phyloP scores from a whole-genome alignment of 805 yeast species.

The Tetrapisispora taiwanensis region DNA sequence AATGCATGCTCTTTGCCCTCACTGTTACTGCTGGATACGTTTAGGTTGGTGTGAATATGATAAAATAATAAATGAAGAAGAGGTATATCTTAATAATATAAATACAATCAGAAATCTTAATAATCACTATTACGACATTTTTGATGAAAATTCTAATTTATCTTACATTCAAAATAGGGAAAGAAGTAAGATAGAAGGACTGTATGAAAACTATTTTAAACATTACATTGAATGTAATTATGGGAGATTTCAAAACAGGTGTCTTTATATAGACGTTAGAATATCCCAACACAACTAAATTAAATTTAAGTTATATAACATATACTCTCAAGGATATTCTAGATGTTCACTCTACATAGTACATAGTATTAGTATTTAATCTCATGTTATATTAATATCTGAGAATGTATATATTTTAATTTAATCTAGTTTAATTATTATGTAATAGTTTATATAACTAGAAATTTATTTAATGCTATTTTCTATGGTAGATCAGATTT shows the following conservation, averaged over 20 bases:
- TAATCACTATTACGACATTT: slow-evolving; percentile 4
- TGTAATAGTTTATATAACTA: neutral
- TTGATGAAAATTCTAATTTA: slow-evolving; percentile 2
- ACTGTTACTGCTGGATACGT: slow-evolving; percentile 12
- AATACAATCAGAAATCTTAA: slow-evolving; percentile 9
- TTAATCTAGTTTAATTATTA: neutral
- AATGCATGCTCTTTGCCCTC: slow-evolving; percentile 12
- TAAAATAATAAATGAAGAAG: slow-evolving; percentile 9
- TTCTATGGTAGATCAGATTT: neutral
- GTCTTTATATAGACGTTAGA: slow-evolving; percentile 4
- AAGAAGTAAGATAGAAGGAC: slow-evolving; percentile 10
- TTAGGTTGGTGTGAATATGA: slow-evolving; percentile 15
- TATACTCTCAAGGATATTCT: no score
- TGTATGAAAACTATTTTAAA: slow-evolving; percentile 15
- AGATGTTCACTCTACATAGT: no score
- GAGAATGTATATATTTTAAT: neutral
- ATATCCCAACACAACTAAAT: neutral
- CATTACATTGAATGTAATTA: slow-evolving; percentile 12
- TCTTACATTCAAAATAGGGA: slow-evolving; percentile 9
- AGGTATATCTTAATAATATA: slow-evolving; percentile 5
- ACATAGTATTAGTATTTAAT: no score
- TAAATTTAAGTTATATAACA: no score
- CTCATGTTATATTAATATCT: neutral
- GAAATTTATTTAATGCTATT: neutral
- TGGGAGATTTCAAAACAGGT: slow-evolving; percentile 4